Base-by-base conservation (phyloP, 305 asterid species). In the Stenogyne calaminthoides region DNA sequence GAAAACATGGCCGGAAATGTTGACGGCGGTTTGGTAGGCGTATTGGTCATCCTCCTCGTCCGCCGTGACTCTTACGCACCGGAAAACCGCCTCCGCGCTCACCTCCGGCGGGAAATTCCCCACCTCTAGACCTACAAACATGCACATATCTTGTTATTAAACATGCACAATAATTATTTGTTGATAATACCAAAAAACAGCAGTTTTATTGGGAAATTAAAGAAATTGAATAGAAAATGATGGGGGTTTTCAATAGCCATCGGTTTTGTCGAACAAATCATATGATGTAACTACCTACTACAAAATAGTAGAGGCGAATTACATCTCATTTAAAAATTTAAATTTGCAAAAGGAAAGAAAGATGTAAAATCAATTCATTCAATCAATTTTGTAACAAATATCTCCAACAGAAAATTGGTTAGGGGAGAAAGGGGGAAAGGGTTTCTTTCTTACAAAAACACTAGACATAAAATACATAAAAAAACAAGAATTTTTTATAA, bases 11-110 rank as follows among this genome's bases (percentile, higher is more conserved):
- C 98, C 98, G 6, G 92, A 87, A 1, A 91, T 86, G 84, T 86
- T 94, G 11, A 94, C 97, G 8, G 96, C 92, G 9, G 98, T 86
- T 56, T 94, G 97, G 47, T 94, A 94, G 0, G 96, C 98, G 49
- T 76, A 87, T 40, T 88, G 92, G 27, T 89, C 98, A 7, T 89
- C 97, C 0, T 81, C 82, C 3, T 88, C 97, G 51, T 90, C 93
- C 57, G 97, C 83, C 77, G 91, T 88, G 75, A 94, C 95, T 68
- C 95, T 84, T 0, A 94, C 97, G 84, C 99, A 90, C 34, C 96
- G 95, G 80, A 94, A 91, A 11, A 84, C 87, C 5, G 99, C 99
- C 78, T 82, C 79, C 1, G 95, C 84, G 64, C 77, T 90, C 76
- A 91, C 87, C 76, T 94, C 96, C 3, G 93, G 73, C 2, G 99